Percentiles rank a stretch among this genome's conserved stretches.
Evolutionary conservation across 2,329 filamentous ascomycete species (phyloP).

Genomic region (Colletotrichum kahawae): DNA sequence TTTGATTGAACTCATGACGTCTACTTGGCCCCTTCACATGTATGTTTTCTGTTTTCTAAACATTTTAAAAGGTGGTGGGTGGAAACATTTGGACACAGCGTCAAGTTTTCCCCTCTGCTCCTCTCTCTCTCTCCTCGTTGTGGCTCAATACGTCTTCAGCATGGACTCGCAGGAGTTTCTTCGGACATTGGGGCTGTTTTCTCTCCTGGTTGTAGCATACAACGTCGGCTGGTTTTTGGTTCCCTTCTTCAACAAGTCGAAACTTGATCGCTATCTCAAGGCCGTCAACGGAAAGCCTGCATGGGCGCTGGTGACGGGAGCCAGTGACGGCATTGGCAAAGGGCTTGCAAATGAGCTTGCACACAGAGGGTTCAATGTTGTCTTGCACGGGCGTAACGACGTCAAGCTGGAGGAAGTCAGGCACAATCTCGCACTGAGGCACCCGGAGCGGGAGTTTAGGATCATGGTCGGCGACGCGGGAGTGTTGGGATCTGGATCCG

Average conservation of each 20-base stretch:
- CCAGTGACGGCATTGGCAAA: conserved; percentile 59
- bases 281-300: conserved; percentile 22
- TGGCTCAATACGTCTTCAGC: background rate
- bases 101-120: background rate
- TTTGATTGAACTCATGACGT: background rate
- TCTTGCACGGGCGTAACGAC: conserved; percentile 60
- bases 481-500: background rate
- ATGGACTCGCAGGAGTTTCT: background rate
- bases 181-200: background rate
- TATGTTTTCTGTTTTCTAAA: background rate
- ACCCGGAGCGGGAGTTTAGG: conserved; percentile 43
- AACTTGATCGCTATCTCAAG: conserved; percentile 28
- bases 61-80: background rate
- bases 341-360: conserved; percentile 57
- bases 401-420: conserved; percentile 50
- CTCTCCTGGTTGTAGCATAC: background rate
- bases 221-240: conserved; percentile 2
- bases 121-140: background rate
- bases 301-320: conserved; percentile 58
- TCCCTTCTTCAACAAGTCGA: conserved; percentile 1
- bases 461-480: conserved; percentile 50
- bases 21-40: background rate
- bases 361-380: conserved; percentile 56
- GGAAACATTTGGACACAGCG: background rate
- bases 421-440: conserved; percentile 40